Conservation (phyloP, 345 rosid genomes). For the Lagerstroemia speciosa region DNA sequence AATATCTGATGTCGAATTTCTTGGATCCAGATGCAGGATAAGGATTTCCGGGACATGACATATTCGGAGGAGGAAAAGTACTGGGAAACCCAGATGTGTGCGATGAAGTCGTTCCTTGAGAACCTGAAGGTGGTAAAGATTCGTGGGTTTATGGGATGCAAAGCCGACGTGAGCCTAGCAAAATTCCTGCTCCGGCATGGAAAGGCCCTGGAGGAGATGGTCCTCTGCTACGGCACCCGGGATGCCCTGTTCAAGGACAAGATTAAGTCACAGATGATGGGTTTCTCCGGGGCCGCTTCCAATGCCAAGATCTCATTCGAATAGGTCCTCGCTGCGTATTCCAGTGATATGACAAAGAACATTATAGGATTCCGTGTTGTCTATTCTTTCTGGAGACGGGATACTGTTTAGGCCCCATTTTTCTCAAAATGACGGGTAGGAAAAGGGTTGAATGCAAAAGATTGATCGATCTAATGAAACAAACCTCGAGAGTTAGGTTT, state of each 20-base stretch:
- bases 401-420: too few species aligned
- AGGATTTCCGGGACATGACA: conserved; percentile 49
- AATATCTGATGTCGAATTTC: too few species aligned
- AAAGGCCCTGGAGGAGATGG: conserved; percentile 65
- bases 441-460: too few species aligned
- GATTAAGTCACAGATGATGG: conserved; percentile 61
- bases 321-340: background rate
- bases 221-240: conserved; percentile 39
- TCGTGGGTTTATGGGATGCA: conserved; percentile 63
- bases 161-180: conserved; percentile 59
- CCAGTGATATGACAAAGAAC: background rate
- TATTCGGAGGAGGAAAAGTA: conserved; percentile 54
- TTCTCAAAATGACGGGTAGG: too few species aligned
- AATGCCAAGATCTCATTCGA: conserved; percentile 55
- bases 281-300: conserved; percentile 68
- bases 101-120: conserved; percentile 44
- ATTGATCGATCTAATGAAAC: too few species aligned
- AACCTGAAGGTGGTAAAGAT: conserved; percentile 58
- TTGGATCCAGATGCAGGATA: background rate
- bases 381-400: background rate
- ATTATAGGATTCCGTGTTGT: background rate
- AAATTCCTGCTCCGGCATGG: conserved; percentile 76
- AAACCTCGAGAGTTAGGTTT: too few species aligned
- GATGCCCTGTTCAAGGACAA: conserved; percentile 53
- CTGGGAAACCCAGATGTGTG: conserved; percentile 52